Evolutionary conservation across 345 rosid species (phyloP), one percentile per base, ranked within the genome.

Genomic region (Balakata baccata): DNA sequence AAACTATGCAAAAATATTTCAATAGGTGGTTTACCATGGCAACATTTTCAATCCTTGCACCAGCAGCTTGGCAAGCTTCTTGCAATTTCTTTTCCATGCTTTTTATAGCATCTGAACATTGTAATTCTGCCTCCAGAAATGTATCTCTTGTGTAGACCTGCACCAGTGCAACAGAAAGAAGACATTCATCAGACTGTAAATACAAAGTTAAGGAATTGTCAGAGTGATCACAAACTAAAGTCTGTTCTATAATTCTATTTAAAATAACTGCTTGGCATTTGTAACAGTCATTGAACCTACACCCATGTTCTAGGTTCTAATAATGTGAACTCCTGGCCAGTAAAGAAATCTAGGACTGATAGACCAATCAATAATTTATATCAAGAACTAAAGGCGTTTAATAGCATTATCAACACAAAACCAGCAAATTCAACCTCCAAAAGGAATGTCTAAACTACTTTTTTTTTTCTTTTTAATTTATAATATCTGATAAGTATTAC

Each of bases 31-130:
- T 17, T 75, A 75, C 78, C 60, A 29, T 75, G 66, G 68, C 64
- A 78, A 84, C 78, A 46, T 70, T 62, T 37, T 70, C 78, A 11
- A 79, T 52, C 46, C 66, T 77, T 63, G 84, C 83, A 70, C 77
- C 76, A 47, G 68, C 68, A 70, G 77, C 78, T 50, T 72, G 80
- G 68, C 81, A 79, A 68, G 80, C 78, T 76, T 78, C 81, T 76
- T 72, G 74, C 73, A 86, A 70, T 73, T 79, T 81, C 74, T 77
- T 81, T 63, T 80, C 82, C 86, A 86, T 82, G 79, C 76, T 63
- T 78, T 82, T 81, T 74, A 84, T 75, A 38, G 83, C 83, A 74
- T 66, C 77, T 66, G 77, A 84, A 73, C 85, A 84, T 67, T 77
- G 82, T 29, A 80, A 76, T 72, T 86, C 86, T 4, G 82, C 83